These are phyloP conservation scores for Umbellularia californica DNA, from an alignment of 164 flowering plant genomes.

Conservation along the genomic window DNA sequence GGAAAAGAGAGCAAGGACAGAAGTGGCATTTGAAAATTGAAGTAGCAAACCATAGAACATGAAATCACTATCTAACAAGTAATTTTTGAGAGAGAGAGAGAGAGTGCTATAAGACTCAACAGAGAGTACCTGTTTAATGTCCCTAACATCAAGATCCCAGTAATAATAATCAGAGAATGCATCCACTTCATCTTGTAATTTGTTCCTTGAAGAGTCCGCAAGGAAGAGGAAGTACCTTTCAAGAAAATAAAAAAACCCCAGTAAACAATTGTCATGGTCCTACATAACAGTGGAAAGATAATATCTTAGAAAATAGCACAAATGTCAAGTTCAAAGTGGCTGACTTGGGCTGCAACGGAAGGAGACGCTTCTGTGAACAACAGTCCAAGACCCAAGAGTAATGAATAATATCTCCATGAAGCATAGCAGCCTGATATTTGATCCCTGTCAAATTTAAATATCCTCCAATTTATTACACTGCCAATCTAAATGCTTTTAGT, in stretches of 20 bases:
- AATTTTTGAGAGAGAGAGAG: too few relatives aligned
- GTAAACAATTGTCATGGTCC: neutral
- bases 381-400: constrained; percentile 89
- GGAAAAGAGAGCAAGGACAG: too few relatives aligned
- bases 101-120: neutral
- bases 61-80: too few relatives aligned
- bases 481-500: neutral
- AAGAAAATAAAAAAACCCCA: neutral
- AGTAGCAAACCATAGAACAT: too few relatives aligned
- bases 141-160: constrained; percentile 62
- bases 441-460: constrained; percentile 50
- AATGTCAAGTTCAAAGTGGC: constrained; percentile 8
- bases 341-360: constrained; percentile 80
- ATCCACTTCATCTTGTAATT: constrained; percentile 71
- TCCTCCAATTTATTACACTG: neutral
- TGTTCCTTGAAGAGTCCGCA: constrained; percentile 59
- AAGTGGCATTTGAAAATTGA: too few relatives aligned
- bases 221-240: constrained; percentile 74
- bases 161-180: constrained; percentile 77
- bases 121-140: constrained; percentile 58
- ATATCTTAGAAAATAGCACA: neutral
- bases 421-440: constrained; percentile 88
- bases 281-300: neutral
- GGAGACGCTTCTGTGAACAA: constrained; percentile 66
- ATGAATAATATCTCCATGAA: constrained; percentile 77